Evolutionary conservation across 176 grass and related monocot genomes (phyloP).

Genomic region (Dendrocalamus sinicus): DNA sequence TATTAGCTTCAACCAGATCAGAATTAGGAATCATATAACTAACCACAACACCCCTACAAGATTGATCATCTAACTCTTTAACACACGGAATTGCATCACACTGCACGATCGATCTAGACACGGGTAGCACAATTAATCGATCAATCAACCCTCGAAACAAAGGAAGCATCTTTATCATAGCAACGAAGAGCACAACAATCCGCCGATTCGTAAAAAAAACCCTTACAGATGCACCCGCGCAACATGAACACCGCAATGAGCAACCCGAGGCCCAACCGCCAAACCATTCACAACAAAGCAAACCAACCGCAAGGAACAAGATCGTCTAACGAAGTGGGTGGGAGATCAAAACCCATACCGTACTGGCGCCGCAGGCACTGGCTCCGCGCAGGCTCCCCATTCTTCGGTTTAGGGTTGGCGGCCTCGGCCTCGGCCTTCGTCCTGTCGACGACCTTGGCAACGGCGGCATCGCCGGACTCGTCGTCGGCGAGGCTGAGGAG

Average conservation of each 20-base stretch:
- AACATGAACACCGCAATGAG: not conserved
- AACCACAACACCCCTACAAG: not conserved
- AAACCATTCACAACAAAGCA: not conserved
- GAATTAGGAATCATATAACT: not conserved
- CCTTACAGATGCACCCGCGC: not conserved
- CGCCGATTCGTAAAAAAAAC: not conserved
- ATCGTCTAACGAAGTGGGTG: not conserved
- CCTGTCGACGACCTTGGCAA: slow-evolving; percentile 23
- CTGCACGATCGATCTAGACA: not conserved
- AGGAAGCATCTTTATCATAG: not conserved
- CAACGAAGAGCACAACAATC: not conserved
- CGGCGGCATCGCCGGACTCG: slow-evolving; percentile 42
- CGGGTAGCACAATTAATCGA: not conserved
- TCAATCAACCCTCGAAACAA: not conserved
- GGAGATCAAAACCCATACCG: not conserved
- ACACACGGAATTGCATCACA: no score
- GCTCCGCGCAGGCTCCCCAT: not conserved
- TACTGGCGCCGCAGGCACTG: not conserved
- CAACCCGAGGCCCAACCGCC: no score
- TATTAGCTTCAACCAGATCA: not conserved
- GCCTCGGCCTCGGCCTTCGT: not conserved
- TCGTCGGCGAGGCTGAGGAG: slow-evolving; percentile 39
- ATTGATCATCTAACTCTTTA: not conserved
- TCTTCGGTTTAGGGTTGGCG: not conserved
- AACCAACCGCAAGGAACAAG: not conserved